Conservation (phyloP, 148 eudicot genomes). For the Gaultheria prostrata region DNA sequence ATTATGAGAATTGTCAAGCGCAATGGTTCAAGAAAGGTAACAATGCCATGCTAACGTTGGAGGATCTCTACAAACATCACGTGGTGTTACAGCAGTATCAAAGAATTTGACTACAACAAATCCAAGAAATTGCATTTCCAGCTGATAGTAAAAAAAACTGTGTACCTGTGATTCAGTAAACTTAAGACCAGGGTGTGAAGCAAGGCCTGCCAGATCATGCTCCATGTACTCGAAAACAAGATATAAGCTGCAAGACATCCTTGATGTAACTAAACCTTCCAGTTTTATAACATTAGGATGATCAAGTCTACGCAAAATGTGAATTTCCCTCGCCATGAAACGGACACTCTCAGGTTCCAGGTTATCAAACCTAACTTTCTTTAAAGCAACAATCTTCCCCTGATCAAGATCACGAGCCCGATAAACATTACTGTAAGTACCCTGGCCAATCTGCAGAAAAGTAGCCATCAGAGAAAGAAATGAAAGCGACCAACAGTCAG, state of each 20-base stretch:
- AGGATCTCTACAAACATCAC: not conserved
- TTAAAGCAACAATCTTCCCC: constrained; percentile 74
- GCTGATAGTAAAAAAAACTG: not conserved
- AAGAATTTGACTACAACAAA: not conserved
- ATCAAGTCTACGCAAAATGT: constrained; percentile 70
- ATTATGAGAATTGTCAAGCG: not conserved
- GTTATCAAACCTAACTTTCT: constrained; percentile 80
- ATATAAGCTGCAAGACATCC: constrained; percentile 83
- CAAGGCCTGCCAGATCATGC: constrained; percentile 82
- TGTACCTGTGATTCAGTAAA: constrained; percentile 82
- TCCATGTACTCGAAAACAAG: constrained; percentile 92
- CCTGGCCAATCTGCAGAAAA: constrained; percentile 77
- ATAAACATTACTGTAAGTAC: constrained; percentile 80
- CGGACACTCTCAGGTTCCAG: constrained; percentile 85
- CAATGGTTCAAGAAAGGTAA: not conserved
- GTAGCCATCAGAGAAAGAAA: constrained; percentile 13
- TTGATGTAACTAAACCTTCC: constrained; percentile 79
- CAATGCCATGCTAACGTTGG: not conserved
- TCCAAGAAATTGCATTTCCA: not conserved
- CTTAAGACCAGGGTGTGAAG: constrained; percentile 70
- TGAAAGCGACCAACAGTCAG: constrained; percentile 5
- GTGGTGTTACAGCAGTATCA: not conserved
- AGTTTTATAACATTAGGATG: constrained; percentile 80
- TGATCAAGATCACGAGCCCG: constrained; percentile 81
- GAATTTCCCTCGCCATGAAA: constrained; percentile 86